phyloP scores from a whole-genome alignment of 768 basidiomycete species.

The Suillus alpinus region DNA sequence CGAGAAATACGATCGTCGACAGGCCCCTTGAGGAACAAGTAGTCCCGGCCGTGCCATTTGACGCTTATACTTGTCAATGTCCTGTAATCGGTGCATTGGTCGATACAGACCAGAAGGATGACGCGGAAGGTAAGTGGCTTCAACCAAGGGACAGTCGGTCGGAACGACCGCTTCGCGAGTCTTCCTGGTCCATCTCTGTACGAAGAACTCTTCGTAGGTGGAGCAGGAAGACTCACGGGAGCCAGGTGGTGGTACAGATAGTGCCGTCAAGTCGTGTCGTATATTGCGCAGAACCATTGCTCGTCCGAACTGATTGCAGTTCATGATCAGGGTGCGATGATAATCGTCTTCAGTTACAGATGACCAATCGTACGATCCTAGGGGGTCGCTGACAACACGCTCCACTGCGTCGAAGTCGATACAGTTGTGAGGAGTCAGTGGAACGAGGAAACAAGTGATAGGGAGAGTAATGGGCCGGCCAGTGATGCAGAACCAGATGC shows the following conservation, averaged over 20 bases:
- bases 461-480: slow-evolving; percentile 49
- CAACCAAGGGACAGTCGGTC: slow-evolving; percentile 59
- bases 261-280: slow-evolving; percentile 63
- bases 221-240: slow-evolving; percentile 44
- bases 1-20: slow-evolving; percentile 55
- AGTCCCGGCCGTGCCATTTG: slow-evolving; percentile 27
- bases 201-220: slow-evolving; percentile 62
- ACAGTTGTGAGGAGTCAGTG: slow-evolving; percentile 45
- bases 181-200: slow-evolving; percentile 52
- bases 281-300: slow-evolving; percentile 54
- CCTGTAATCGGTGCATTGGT: slow-evolving; percentile 21
- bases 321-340: slow-evolving; percentile 52
- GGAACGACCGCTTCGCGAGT: slow-evolving; percentile 44
- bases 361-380: slow-evolving; percentile 56
- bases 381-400: slow-evolving; percentile 44
- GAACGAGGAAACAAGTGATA: slow-evolving; percentile 65
- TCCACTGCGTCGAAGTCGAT: slow-evolving; percentile 62
- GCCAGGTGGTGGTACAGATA: slow-evolving; percentile 52
- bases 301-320: slow-evolving; percentile 53
- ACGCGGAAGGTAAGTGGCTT: slow-evolving; percentile 45
- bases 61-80: slow-evolving; percentile 25
- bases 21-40: slow-evolving; percentile 44
- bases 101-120: slow-evolving; percentile 40
- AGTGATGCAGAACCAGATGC: slow-evolving; percentile 63
- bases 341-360: slow-evolving; percentile 47